These are phyloP conservation scores for Choiromyces venosus DNA, from an alignment of 495 filamentous ascomycete genomes.

Conservation along the genomic window DNA sequence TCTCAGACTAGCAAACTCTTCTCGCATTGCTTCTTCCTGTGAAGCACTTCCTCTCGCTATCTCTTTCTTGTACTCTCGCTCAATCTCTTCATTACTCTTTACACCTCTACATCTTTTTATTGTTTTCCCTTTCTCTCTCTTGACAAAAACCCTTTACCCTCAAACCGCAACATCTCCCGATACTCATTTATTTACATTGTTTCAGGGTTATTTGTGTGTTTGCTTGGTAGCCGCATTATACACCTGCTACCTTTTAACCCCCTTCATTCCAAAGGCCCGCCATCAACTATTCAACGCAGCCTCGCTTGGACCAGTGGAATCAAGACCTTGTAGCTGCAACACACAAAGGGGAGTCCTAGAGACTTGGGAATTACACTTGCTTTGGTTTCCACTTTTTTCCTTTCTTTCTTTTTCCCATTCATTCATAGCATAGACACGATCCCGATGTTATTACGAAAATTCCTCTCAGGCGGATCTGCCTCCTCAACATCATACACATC, in stretches of 20 bases:
- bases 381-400: conserved; percentile 4
- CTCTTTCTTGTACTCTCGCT: conserved; percentile 18
- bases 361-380: conserved; percentile 5
- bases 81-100: conserved; percentile 15
- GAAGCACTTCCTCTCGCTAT: conserved; percentile 19
- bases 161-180: not conserved
- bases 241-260: not conserved
- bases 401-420: conserved; percentile 11
- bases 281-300: not conserved
- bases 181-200: conserved; percentile 10
- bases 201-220: conserved; percentile 12
- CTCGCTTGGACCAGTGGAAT: conserved; percentile 23
- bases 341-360: not conserved
- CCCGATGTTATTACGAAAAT: conserved; percentile 41
- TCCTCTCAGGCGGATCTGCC: conserved; percentile 27
- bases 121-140: conserved; percentile 10
- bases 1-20: conserved; percentile 22
- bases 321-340: not conserved
- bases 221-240: conserved; percentile 10
- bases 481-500: conserved; percentile 12
- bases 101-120: conserved; percentile 8
- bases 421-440: conserved; percentile 32
- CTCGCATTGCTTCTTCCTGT: conserved; percentile 23
- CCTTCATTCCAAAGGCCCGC: conserved; percentile 22
- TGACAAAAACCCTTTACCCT: not conserved